Conservation (phyloP, 148 eudicot genomes). For the Spergularia marina region DNA sequence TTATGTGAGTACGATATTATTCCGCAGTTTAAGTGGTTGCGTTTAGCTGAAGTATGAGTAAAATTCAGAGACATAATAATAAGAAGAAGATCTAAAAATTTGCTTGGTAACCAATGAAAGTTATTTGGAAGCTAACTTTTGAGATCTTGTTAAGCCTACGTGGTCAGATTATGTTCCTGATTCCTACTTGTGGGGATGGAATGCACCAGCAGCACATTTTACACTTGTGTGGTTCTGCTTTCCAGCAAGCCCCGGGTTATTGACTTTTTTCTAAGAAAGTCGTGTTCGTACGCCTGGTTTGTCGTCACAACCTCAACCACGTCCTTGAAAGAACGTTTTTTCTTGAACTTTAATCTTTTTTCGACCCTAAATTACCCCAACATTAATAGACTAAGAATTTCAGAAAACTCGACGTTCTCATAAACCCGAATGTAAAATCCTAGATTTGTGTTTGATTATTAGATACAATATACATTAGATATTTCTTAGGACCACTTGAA, state of each 20-base stretch:
- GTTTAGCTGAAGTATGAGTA: neutral
- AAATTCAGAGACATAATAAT: constrained; percentile 2
- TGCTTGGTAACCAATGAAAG: constrained; percentile 21
- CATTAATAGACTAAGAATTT: too few relatives aligned
- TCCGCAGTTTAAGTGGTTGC: constrained; percentile 10
- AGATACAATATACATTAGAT: too few relatives aligned
- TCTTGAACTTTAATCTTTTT: too few relatives aligned
- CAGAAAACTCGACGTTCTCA: too few relatives aligned
- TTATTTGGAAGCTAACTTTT: neutral
- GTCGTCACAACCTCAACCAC: too few relatives aligned
- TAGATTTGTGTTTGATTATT: too few relatives aligned
- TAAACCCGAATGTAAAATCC: too few relatives aligned
- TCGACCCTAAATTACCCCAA: too few relatives aligned
- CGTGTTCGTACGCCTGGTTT: constrained; percentile 21
- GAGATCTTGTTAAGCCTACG: constrained; percentile 14
- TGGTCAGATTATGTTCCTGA: constrained; percentile 11
- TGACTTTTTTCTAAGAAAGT: neutral
- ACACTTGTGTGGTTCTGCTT: constrained; percentile 12
- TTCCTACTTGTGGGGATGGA: constrained; percentile 9
- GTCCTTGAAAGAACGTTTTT: too few relatives aligned
- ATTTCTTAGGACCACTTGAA: too few relatives aligned
- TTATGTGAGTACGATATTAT: constrained; percentile 5
- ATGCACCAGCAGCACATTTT: constrained; percentile 9
- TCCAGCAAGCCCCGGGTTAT: neutral
- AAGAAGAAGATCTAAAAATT: neutral